Evolutionary conservation across 352 stramenopile genomes (phyloP).

Genomic region (Phytophthora megakarya): DNA sequence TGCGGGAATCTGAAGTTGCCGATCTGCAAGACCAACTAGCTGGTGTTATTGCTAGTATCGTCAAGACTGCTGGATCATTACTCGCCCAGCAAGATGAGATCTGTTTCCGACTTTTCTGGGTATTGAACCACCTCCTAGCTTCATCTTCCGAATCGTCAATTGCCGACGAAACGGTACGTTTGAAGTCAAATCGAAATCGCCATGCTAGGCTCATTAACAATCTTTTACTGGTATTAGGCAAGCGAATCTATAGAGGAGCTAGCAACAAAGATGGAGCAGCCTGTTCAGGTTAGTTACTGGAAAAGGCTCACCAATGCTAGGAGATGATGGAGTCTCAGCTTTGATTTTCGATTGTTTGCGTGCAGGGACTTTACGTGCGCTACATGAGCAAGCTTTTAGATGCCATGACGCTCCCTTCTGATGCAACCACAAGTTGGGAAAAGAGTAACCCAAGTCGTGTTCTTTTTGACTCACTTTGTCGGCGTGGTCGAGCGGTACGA

Average conservation of each 20-base stretch:
- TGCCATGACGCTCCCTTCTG: conserved; percentile 52
- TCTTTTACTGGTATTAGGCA: conserved; percentile 38
- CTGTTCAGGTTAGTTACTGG: conserved; percentile 47
- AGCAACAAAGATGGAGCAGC: conserved; percentile 31
- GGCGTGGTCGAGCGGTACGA: conserved; percentile 62
- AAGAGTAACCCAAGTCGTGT: conserved; percentile 67
- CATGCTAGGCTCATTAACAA: too few relatives aligned
- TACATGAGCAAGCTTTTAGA: conserved; percentile 63
- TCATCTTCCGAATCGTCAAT: conserved; percentile 52
- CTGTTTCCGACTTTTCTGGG: conserved; percentile 80
- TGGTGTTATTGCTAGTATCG: conserved; percentile 60
- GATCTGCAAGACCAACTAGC: conserved; percentile 78
- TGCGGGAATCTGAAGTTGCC: conserved; percentile 72
- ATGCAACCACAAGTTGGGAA: conserved; percentile 50
- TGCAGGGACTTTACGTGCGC: conserved; percentile 58
- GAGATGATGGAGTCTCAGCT: not conserved
- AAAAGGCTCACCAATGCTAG: not conserved
- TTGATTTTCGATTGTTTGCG: not conserved
- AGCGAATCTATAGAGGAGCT: conserved; percentile 40
- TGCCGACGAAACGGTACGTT: conserved; percentile 59
- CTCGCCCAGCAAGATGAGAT: conserved; percentile 52
- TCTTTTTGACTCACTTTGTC: conserved; percentile 81
- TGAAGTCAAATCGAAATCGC: too few relatives aligned
- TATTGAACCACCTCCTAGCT: conserved; percentile 77
- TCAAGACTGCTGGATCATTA: conserved; percentile 54